Evolutionary conservation across 2,329 filamentous ascomycete species (phyloP).

Genomic region (Talaromyces sp.): DNA sequence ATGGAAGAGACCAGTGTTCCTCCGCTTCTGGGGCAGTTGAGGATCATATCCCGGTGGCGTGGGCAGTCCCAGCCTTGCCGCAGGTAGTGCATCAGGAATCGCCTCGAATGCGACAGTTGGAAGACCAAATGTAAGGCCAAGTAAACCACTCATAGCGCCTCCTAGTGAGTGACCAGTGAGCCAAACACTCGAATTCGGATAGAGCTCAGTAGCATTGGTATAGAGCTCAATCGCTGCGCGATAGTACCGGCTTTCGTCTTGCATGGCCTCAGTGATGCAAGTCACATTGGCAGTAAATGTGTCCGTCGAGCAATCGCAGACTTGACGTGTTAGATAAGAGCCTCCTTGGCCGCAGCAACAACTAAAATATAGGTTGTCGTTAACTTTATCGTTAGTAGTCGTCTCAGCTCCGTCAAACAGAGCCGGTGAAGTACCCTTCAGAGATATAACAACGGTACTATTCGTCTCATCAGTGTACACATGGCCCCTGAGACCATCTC

Average conservation of each 20-base stretch:
- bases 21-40: slow-evolving; percentile 64
- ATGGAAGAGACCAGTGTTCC: slow-evolving; percentile 76
- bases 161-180: slow-evolving; percentile 88
- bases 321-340: slow-evolving; percentile 82
- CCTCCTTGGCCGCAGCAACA: slow-evolving; percentile 96
- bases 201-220: slow-evolving; percentile 84
- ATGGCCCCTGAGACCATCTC: slow-evolving; percentile 84
- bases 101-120: slow-evolving; percentile 93
- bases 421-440: slow-evolving; percentile 87
- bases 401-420: slow-evolving; percentile 97
- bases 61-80: slow-evolving; percentile 78
- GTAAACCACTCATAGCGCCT: slow-evolving; percentile 79
- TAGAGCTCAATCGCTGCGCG: slow-evolving; percentile 84
- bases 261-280: slow-evolving; percentile 72
- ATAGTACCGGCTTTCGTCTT: slow-evolving; percentile 86
- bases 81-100: slow-evolving; percentile 84
- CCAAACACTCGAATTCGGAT: slow-evolving; percentile 83
- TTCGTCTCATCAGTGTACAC: slow-evolving; percentile 86
- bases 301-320: slow-evolving; percentile 85
- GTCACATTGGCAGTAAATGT: slow-evolving; percentile 91
- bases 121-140: slow-evolving; percentile 85
- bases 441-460: slow-evolving; percentile 79
- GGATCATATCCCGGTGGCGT: slow-evolving; percentile 75
- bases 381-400: slow-evolving; percentile 94
- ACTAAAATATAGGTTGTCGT: slow-evolving; percentile 96